Evolutionary conservation across 768 basidiomycete genomes (phyloP).

Genomic region (Pholiota microspora): DNA sequence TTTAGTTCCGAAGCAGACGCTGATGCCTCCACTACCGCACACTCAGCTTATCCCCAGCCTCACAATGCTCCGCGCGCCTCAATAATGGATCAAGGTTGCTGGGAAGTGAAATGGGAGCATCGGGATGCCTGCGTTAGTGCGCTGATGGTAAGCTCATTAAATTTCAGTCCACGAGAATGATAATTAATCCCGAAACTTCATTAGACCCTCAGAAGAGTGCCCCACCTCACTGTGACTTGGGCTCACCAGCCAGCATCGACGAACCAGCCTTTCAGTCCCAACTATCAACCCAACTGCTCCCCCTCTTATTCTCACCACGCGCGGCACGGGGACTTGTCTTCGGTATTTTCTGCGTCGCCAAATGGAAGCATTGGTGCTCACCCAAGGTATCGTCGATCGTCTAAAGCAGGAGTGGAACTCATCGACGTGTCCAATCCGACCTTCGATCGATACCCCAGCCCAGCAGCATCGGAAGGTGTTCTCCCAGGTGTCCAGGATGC

Average conservation of each 20-base stretch:
- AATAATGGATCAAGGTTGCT: conserved; percentile 59
- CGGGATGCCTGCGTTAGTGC: conserved; percentile 75
- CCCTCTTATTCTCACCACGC: conserved; percentile 30
- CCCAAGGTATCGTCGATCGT: not conserved
- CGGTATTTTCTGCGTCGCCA: not conserved
- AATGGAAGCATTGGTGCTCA: not conserved
- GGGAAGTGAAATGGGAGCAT: conserved; percentile 80
- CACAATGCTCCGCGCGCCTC: conserved; percentile 56
- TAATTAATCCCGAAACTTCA: not conserved
- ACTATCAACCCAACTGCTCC: conserved; percentile 9
- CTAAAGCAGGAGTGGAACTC: not conserved
- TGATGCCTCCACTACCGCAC: not conserved
- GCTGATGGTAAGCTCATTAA: conserved; percentile 48
- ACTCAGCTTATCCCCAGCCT: conserved; percentile 38
- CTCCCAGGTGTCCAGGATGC: not conserved
- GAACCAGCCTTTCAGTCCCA: conserved; percentile 1
- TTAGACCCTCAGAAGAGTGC: conserved; percentile 67
- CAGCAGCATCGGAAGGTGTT: not conserved
- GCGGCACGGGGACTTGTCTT: conserved; percentile 13
- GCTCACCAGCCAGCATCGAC: conserved; percentile 55
- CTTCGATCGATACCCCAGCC: not conserved
- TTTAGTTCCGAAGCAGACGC: not conserved
- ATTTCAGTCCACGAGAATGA: not conserved
- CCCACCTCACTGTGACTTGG: conserved; percentile 77
- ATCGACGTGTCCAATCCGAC: not conserved